Evolutionary conservation across 495 filamentous ascomycete genomes (phyloP).

Genomic region (Aspergillus diversus): DNA sequence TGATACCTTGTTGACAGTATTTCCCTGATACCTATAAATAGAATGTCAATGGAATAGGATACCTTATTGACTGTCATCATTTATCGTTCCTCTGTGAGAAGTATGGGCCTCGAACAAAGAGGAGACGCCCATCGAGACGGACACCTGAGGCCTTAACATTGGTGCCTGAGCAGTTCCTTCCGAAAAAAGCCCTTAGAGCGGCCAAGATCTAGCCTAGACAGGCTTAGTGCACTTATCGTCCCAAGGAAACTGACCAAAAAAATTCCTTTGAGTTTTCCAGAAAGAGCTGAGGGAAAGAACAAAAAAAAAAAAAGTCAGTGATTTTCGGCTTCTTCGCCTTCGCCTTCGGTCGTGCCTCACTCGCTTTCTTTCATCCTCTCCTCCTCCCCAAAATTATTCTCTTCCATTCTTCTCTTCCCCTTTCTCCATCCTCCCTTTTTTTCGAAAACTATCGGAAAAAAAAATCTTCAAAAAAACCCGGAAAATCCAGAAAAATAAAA

Average conservation of each 20-base stretch:
- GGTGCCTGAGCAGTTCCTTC: slow-evolving; percentile 9
- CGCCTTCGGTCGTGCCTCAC: slow-evolving; percentile 20
- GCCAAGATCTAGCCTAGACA: slow-evolving; percentile 18
- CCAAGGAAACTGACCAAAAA: slow-evolving; percentile 21
- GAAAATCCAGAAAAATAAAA: slow-evolving; percentile 49
- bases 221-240: slow-evolving; percentile 26
- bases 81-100: no score
- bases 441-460: slow-evolving; percentile 50
- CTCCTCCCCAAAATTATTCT: slow-evolving; percentile 27
- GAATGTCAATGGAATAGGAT: not conserved
- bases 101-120: not conserved
- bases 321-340: slow-evolving; percentile 16
- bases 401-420: slow-evolving; percentile 45
- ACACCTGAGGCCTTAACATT: slow-evolving; percentile 7
- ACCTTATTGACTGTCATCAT: no score
- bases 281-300: slow-evolving; percentile 23
- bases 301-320: slow-evolving; percentile 20
- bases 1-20: not conserved
- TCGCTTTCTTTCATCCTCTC: slow-evolving; percentile 35
- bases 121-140: not conserved
- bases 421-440: slow-evolving; percentile 39
- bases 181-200: slow-evolving; percentile 32
- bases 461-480: slow-evolving; percentile 35
- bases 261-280: slow-evolving; percentile 44
- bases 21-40: not conserved